Evolutionary conservation across 305 asterid species (phyloP).

Genomic region (Fraxinus albicans): DNA sequence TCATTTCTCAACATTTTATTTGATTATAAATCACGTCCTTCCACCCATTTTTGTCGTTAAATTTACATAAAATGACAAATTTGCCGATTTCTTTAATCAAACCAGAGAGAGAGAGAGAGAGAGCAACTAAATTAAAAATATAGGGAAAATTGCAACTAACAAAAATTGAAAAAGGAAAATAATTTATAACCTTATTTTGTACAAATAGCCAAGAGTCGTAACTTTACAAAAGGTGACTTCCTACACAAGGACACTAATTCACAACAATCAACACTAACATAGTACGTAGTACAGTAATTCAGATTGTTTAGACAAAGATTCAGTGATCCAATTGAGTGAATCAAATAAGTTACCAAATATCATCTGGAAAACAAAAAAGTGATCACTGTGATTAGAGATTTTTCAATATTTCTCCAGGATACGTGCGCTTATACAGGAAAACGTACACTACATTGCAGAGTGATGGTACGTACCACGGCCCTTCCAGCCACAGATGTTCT

Average conservation of each 20-base stretch:
- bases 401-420: not conserved
- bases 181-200: not conserved
- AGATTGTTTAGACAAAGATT: too few relatives aligned
- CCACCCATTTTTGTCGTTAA: too few relatives aligned
- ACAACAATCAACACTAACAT: not conserved
- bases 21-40: too few relatives aligned
- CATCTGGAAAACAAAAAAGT: not conserved
- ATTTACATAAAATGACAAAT: too few relatives aligned
- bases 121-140: too few relatives aligned
- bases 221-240: not conserved
- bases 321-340: not conserved
- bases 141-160: not conserved
- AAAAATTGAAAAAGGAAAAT: not conserved
- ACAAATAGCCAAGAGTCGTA: not conserved
- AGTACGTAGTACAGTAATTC: not conserved
- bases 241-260: not conserved
- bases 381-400: not conserved
- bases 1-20: too few relatives aligned
- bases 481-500: constrained; percentile 63
- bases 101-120: too few relatives aligned
- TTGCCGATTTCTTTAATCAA: too few relatives aligned
- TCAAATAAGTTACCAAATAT: not conserved
- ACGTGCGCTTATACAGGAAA: not conserved
- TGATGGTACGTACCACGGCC: constrained; percentile 56
- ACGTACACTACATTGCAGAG: constrained; percentile 41